These are phyloP conservation scores for Linnemannia zychae DNA, from an alignment of 192 early-diverging fungal species.

Conservation along the genomic window DNA sequence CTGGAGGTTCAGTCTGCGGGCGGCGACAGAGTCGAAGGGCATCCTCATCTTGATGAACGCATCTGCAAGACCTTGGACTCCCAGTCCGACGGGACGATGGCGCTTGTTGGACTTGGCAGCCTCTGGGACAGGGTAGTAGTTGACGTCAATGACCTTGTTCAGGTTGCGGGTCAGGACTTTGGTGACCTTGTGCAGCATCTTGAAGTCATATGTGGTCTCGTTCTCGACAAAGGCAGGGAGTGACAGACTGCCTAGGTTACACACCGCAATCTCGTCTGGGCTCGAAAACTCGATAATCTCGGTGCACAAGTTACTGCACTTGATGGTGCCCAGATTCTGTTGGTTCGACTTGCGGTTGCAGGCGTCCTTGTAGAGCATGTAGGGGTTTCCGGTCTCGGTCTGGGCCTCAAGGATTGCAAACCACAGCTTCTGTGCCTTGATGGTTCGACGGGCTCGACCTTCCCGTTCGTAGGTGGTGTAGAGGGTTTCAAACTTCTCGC, in stretches of 20 bases:
- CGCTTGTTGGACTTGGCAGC: conserved; percentile 90
- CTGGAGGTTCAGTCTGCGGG: conserved; percentile 84
- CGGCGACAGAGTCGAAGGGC: conserved; percentile 92
- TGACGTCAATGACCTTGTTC: conserved; percentile 97
- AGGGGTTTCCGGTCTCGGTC: conserved; percentile 97
- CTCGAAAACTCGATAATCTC: conserved; percentile 97
- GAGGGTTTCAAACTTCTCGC: conserved; percentile 90
- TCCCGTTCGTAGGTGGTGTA: conserved; percentile 90
- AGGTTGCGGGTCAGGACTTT: conserved; percentile 93
- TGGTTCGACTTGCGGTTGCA: conserved; percentile 99
- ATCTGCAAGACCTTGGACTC: conserved; percentile 99
- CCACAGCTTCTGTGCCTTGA: conserved; percentile 99
- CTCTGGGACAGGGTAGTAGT: conserved; percentile 95
- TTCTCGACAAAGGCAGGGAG: conserved; percentile 88
- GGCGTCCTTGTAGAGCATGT: conserved; percentile 99
- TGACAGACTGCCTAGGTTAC: conserved; percentile 95
- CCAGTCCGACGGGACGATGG: conserved; percentile 95
- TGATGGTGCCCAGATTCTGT: conserved; percentile 99
- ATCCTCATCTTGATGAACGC: conserved; percentile 95
- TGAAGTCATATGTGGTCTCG: conserved; percentile 79
- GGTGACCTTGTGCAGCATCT: conserved; percentile 84
- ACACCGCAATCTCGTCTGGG: conserved; percentile 97
- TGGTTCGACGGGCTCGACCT: conserved; percentile 84
- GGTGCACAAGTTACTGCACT: conserved; percentile 97
- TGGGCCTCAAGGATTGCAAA: conserved; percentile 95